These are phyloP conservation scores for Podospora sp. DNA, from an alignment of 495 filamentous ascomycete genomes.

Conservation along the genomic window DNA sequence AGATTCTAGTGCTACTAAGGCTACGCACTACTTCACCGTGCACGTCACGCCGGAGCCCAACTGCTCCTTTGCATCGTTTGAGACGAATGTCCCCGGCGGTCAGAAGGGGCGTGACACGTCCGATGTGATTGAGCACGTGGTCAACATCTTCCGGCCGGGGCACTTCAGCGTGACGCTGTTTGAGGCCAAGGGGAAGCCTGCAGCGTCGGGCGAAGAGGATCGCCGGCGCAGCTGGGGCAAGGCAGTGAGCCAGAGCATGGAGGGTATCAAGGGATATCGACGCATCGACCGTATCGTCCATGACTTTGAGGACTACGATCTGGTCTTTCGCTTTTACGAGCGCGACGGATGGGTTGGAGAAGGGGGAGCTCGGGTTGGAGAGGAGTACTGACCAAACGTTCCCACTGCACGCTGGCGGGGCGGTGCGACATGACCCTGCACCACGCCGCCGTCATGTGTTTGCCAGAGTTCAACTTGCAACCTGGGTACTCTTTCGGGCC, in stretches of 20 bases:
- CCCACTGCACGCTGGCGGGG: not conserved
- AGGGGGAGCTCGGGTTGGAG: conserved; percentile 71
- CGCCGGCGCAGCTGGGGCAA: conserved; percentile 39
- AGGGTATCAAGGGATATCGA: conserved; percentile 82
- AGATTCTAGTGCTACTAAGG: conserved; percentile 54
- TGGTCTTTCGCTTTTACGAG: conserved; percentile 97
- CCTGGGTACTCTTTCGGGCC: not conserved
- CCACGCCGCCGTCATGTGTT: not conserved
- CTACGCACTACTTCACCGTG: conserved; percentile 95
- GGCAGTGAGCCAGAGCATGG: conserved; percentile 67
- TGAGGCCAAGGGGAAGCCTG: conserved; percentile 69
- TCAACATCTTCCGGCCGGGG: conserved; percentile 92
- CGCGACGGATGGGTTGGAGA: conserved; percentile 83
- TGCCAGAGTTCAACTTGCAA: not conserved
- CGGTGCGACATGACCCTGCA: not conserved
- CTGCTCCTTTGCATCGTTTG: conserved; percentile 98
- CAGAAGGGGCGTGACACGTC: conserved; percentile 86
- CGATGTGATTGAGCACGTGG: conserved; percentile 90
- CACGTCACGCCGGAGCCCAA: conserved; percentile 97
- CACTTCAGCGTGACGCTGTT: conserved; percentile 98
- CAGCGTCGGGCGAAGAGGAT: conserved; percentile 46
- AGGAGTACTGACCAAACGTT: conserved; percentile 29
- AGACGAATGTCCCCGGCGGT: conserved; percentile 95
- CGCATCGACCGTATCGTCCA: conserved; percentile 95
- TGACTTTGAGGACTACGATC: conserved; percentile 95